phyloP scores from a whole-genome alignment of 768 basidiomycete species.

The Naematelia aurantialba region DNA sequence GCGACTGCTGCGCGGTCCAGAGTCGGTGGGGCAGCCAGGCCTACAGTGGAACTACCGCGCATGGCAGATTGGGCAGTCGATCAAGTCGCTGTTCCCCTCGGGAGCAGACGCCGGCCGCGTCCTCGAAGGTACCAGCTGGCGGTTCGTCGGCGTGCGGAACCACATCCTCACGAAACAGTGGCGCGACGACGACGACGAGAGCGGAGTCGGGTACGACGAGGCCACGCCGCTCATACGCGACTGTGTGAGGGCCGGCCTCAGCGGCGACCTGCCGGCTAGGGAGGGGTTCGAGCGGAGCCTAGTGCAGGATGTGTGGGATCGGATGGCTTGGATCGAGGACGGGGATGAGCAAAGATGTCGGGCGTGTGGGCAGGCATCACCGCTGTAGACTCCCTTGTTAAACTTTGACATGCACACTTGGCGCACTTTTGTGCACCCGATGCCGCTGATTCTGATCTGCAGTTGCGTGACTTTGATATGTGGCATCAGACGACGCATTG shows the following conservation, averaged over 20 bases:
- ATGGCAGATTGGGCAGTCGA: slow-evolving; percentile 25
- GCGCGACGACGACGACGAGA: slow-evolving; percentile 30
- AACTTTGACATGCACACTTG: too few relatives aligned
- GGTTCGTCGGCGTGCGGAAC: slow-evolving; percentile 16
- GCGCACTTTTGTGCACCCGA: too few relatives aligned
- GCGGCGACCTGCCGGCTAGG: slow-evolving; percentile 23
- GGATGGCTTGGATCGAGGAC: neutral
- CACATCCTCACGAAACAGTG: slow-evolving; percentile 23
- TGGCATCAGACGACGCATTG: too few relatives aligned
- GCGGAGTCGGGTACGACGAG: slow-evolving; percentile 21
- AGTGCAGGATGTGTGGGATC: slow-evolving; percentile 12
- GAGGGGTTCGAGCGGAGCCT: slow-evolving; percentile 22
- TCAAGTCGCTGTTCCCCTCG: slow-evolving; percentile 30
- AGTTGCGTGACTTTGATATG: too few relatives aligned
- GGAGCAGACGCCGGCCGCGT: slow-evolving; percentile 7
- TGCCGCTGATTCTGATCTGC: too few relatives aligned
- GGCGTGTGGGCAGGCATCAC: too few relatives aligned
- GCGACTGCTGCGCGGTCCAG: neutral
- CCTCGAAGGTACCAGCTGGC: slow-evolving; percentile 16
- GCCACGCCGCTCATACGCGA: slow-evolving; percentile 12
- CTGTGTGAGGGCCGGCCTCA: slow-evolving; percentile 12
- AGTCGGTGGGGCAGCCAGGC: slow-evolving; percentile 12
- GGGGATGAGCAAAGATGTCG: neutral
- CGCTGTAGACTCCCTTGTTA: too few relatives aligned
- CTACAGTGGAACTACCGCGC: slow-evolving; percentile 25